Conservation (phyloP, 2,329 filamentous ascomycete species). For the Aspergillus transmontanensis region DNA sequence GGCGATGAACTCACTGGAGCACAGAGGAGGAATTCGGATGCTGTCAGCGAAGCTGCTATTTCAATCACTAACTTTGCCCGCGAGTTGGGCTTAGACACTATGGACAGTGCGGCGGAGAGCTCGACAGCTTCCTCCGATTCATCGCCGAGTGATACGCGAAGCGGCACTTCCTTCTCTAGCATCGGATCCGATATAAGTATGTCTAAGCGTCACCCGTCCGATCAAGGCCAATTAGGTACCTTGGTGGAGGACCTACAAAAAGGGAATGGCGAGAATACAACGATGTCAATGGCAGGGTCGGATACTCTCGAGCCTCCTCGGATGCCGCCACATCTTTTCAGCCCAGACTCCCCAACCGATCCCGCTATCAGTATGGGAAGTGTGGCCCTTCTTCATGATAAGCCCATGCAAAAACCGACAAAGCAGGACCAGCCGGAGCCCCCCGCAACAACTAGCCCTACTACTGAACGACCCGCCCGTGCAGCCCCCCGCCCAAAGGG, state of each 20-base stretch:
- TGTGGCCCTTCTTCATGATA: slow-evolving; percentile 37
- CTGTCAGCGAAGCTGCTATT: slow-evolving; percentile 32
- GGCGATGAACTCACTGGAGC: slow-evolving; percentile 11
- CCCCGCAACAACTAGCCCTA: background rate
- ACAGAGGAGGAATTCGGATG: slow-evolving; percentile 30
- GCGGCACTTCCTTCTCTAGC: slow-evolving; percentile 64
- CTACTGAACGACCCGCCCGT: slow-evolving; percentile 34
- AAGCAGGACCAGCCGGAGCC: background rate
- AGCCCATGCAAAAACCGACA: slow-evolving; percentile 1
- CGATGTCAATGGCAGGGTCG: slow-evolving; percentile 38
- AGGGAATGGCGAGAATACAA: slow-evolving; percentile 28
- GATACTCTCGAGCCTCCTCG: slow-evolving; percentile 32
- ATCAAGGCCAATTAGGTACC: slow-evolving; percentile 50
- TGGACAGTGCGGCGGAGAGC: slow-evolving; percentile 65
- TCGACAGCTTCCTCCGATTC: slow-evolving; percentile 69
- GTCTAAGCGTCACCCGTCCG: slow-evolving; percentile 33
- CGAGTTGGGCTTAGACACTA: slow-evolving; percentile 54
- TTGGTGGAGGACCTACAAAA: slow-evolving; percentile 60
- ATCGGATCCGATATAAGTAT: slow-evolving; percentile 49
- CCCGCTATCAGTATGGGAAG: slow-evolving; percentile 47
- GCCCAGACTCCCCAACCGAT: slow-evolving; percentile 53
- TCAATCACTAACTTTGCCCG: slow-evolving; percentile 45
- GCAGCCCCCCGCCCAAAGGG: slow-evolving; percentile 61
- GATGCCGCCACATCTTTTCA: slow-evolving; percentile 34
- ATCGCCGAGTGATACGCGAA: slow-evolving; percentile 60